These are phyloP conservation scores for Cadophora sp. DNA, from an alignment of 2,329 filamentous ascomycete species.

Conservation along the genomic window DNA sequence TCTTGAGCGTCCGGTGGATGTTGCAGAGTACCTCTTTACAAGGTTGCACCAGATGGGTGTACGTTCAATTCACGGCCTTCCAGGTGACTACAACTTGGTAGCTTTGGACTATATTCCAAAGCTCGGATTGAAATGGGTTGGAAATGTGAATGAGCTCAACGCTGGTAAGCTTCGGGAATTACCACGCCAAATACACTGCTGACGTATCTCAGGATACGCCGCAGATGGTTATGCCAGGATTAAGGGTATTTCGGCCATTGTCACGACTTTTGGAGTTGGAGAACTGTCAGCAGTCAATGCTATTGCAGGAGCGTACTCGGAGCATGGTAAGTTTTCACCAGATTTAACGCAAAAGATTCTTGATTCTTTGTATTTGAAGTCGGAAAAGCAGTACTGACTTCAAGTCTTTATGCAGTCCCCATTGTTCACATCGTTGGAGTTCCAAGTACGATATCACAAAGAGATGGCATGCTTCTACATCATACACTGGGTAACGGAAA, in stretches of 20 bases:
- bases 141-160: conserved; percentile 76
- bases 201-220: conserved; percentile 63
- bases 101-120: conserved; percentile 70
- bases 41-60: conserved; percentile 69
- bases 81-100: conserved; percentile 76
- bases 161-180: conserved; percentile 57
- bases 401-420: conserved; percentile 55
- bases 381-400: background rate
- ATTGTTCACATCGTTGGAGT: conserved; percentile 69
- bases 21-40: conserved; percentile 72
- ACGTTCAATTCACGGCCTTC: conserved; percentile 70
- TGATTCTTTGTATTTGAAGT: background rate
- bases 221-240: conserved; percentile 82
- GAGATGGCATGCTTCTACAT: conserved; percentile 59
- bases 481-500: conserved; percentile 80
- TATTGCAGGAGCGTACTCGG: conserved; percentile 75
- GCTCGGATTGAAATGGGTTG: conserved; percentile 67
- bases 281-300: conserved; percentile 78
- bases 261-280: conserved; percentile 80
- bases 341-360: background rate
- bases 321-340: conserved; percentile 51
- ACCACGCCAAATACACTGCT: background rate
- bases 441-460: conserved; percentile 55
- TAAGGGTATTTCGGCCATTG: conserved; percentile 71
- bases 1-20: conserved; percentile 54